Base-by-base conservation (phyloP, 352 stramenopile genomes). In the Phytophthora idaei region DNA sequence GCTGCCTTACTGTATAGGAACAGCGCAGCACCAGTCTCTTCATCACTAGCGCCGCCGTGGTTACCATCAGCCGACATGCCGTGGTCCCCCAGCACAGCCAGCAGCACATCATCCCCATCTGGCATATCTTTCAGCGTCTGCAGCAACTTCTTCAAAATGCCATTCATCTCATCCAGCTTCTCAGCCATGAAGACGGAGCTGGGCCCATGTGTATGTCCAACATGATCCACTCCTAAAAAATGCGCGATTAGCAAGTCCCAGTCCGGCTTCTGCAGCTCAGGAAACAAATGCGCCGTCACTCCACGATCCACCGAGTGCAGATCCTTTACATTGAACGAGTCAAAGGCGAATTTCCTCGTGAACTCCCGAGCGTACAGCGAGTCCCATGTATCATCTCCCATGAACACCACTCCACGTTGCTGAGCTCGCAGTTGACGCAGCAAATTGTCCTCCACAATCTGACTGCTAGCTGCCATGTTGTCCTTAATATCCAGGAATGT, bases 301-400 rank as follows among this genome's bases (percentile, higher is more conserved):
- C 97, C 97, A 73, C 98, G 87, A 81, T 99, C 97, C 9, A 99
- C 97, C 1, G 97, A 98, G 80, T 99, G 85, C 37, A 99, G 77
- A 76, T 99, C 97, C 62, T 98, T 95, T 25, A 98, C 98, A 77
- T 99, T 99, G 73, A 99, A 99, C 50, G 93, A 99, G 58, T 98
- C 97, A 67, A 95, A 99, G 2, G 96, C 90, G 76, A 97, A 98
- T 52, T 85, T 90, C 46, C 95, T 85, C 39, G 95, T 85, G 74
- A 99, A 98, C 45, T 76, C 69, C 51, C 89, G 71, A 1, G 91
- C 90, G 75, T 99, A 99, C 7, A 99, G 78, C 53, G 91, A 83
- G 10, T 95, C 81, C 97, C 97, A 99, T 39, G 97, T 99, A 82
- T 99, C 97, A 81, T 99, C 97, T n/a, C 97, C 97, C 76, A 99